Percentiles rank a stretch among this genome's conserved stretches.
phyloP scores from a whole-genome alignment of 306 rosid genomes.

The Cicer pinnatifidum region DNA sequence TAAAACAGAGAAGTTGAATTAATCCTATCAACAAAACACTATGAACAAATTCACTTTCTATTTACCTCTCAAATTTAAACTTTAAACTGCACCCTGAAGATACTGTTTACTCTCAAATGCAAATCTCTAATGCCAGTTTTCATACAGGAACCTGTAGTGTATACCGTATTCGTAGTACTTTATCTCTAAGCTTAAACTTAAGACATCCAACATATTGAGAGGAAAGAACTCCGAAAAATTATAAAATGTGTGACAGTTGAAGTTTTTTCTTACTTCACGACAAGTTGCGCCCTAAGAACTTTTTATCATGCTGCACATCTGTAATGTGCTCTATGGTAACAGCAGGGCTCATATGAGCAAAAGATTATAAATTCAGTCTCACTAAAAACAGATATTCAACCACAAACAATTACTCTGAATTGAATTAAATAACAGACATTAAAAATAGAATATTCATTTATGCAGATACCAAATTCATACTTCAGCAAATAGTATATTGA shows the following conservation, averaged over 20 bases:
- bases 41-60: slow-evolving; percentile 10
- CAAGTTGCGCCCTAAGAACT: neutral
- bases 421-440: slow-evolving; percentile 3
- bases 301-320: slow-evolving; percentile 29
- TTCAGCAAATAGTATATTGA: slow-evolving; percentile 1
- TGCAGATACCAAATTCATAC: neutral
- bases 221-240: neutral
- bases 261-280: neutral
- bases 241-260: neutral
- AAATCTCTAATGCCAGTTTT: slow-evolving; percentile 17
- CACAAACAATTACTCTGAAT: neutral
- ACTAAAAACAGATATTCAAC: slow-evolving; percentile 31
- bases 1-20: neutral
- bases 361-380: slow-evolving; percentile 7
- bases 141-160: neutral
- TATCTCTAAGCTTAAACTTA: slow-evolving; percentile 7
- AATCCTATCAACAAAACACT: neutral
- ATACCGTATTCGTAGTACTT: neutral
- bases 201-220: slow-evolving; percentile 12
- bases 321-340: neutral
- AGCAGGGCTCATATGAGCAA: neutral
- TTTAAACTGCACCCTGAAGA: neutral
- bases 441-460: neutral
- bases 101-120: slow-evolving; percentile 8
- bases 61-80: slow-evolving; percentile 9